Evolutionary conservation across 1,139 yeast species (phyloP), one percentile per base, ranked within the genome.

Genomic region (Magnusiomyces paraingens): DNA sequence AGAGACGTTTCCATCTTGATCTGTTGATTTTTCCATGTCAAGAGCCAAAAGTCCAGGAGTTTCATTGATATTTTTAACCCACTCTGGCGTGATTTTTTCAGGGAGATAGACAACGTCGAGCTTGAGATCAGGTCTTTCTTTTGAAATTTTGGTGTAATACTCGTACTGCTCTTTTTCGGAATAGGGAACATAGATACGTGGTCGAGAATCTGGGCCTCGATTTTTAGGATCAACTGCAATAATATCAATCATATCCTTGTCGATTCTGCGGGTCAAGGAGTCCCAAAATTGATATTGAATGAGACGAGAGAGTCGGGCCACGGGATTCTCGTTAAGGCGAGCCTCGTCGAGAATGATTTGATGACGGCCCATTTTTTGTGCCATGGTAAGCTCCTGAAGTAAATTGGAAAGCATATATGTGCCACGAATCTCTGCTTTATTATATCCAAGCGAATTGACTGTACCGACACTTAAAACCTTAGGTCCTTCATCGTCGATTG

Each of bases 401-500:
- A 91, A 71, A 68, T 91, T 91, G 1, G 95, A 86, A 52, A 91
- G 74, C 93, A 87, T 87, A 66, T 91, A 91, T 0, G 96, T 90
- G 14, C 98, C 98, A 59, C 96, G 74, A 52, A 91, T 77, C 54
- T 84, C 88, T 48, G 80, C 77, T 62, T 82, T 84, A 47, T 81
- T 82, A 69, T 72, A 86, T 1, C 97, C 96, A 61, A 84, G 81
- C 1, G 96, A 87, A 66, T 86, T 86, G 49, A 83, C 88, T 0
- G 96, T 88, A 5, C 96, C 96, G 44, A 90, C 74, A 60, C 82
- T 78, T 59, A 89, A 73, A 15, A 86, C 94, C 66, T 90, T 90
- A n/a, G 97, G 96, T 0, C 97, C 97, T 2, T 82, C 79, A 67
- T 90, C 97, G 64, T 90, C 97, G 52, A 90, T 85, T 14, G 97